These are phyloP conservation scores for Geotrichum fermentans DNA, from an alignment of 1,139 yeast genomes.

Conservation along the genomic window DNA sequence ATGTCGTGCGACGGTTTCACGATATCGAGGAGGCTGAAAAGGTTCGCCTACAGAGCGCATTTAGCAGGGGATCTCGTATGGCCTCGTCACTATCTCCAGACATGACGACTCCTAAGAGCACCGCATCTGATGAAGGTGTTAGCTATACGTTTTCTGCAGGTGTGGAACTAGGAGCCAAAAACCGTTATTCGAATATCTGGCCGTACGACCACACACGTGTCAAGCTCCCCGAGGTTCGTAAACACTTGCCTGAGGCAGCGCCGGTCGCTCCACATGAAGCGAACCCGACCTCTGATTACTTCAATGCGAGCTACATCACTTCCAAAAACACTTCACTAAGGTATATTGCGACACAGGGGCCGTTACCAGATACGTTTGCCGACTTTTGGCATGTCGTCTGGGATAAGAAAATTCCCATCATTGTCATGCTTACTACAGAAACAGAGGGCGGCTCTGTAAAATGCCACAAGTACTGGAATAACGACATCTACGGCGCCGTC, in stretches of 20 bases:
- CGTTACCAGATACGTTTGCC: conserved; percentile 64
- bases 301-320: conserved; percentile 56
- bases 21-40: conserved; percentile 39
- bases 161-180: conserved; percentile 65
- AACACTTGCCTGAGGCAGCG: neutral
- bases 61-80: conserved; percentile 14
- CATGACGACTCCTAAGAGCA: neutral
- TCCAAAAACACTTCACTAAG: conserved; percentile 36
- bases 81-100: neutral
- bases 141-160: conserved; percentile 56
- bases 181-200: conserved; percentile 73
- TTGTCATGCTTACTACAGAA: conserved; percentile 61
- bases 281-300: conserved; percentile 42
- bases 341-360: conserved; percentile 84
- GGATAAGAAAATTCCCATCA: conserved; percentile 55
- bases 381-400: conserved; percentile 78
- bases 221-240: conserved; percentile 33
- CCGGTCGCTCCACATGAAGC: neutral
- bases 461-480: conserved; percentile 54
- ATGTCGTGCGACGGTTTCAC: conserved; percentile 37
- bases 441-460: conserved; percentile 50
- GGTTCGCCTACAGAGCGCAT: conserved; percentile 30
- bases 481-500: conserved; percentile 30
- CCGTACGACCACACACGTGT: conserved; percentile 83
- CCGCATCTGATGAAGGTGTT: conserved; percentile 14